These are phyloP conservation scores for Helenozyma baotianmanensis DNA, from an alignment of 805 yeast species.

Conservation along the genomic window DNA sequence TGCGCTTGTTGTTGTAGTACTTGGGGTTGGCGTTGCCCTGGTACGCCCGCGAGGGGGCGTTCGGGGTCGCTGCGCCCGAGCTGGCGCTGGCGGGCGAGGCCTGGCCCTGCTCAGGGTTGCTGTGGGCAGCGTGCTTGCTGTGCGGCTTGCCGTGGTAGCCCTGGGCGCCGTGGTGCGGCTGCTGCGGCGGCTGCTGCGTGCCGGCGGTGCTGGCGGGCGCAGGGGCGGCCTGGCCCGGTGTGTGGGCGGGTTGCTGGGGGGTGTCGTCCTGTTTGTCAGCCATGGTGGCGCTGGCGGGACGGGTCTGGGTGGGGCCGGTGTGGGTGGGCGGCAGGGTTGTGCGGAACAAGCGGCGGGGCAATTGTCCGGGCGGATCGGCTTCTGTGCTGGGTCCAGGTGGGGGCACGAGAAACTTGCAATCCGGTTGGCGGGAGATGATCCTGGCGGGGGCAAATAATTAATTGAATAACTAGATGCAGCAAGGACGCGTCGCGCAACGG, in stretches of 20 bases:
- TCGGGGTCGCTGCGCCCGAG: too few species aligned
- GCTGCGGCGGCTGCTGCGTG: conserved; percentile 2
- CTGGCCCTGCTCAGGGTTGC: too few species aligned
- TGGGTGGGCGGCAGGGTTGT: too few species aligned
- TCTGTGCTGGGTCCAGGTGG: too few species aligned
- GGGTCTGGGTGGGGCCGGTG: not conserved
- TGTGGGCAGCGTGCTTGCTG: conserved; percentile 2
- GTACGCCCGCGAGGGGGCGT: conserved; percentile 10
- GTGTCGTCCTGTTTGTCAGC: conserved; percentile 1
- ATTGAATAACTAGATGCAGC: conserved; percentile 13
- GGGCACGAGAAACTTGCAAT: too few species aligned
- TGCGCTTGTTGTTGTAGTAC: conserved; percentile 13
- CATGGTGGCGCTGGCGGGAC: not conserved
- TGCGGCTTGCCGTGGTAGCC: conserved; percentile 4
- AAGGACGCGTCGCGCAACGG: conserved; percentile 1
- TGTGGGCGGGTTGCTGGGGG: conserved; percentile 1
- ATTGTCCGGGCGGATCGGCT: too few species aligned
- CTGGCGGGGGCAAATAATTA: conserved; percentile 10
- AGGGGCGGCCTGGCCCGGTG: not conserved
- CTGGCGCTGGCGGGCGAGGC: too few species aligned
- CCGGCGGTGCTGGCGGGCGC: not conserved
- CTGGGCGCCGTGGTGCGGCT: conserved; percentile 1
- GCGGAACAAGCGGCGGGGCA: too few species aligned
- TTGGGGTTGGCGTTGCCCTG: conserved; percentile 15
- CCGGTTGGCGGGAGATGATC: conserved; percentile 3